A percentile compares a stretch with the other conserved stretches of the same genome.
Evolutionary conservation across 23 red algal species (phyloP).

Genomic region (Gracilaria gracilis): DNA sequence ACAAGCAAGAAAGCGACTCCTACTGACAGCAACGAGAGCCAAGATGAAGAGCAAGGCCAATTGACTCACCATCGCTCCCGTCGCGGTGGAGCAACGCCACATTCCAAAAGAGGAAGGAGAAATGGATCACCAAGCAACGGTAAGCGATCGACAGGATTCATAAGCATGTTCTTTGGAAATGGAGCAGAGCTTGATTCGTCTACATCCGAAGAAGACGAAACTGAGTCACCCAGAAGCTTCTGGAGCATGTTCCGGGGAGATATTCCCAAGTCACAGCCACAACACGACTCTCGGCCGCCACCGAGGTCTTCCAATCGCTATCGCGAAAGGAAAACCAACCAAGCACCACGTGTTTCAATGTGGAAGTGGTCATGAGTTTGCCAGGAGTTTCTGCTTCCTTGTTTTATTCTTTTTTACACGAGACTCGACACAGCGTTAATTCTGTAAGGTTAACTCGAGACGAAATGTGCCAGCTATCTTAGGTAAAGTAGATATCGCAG

Average conservation of each 20-base stretch:
- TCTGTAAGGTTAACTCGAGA: neutral
- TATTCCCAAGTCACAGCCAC: too few species aligned
- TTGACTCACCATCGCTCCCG: neutral
- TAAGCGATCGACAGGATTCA: conserved; percentile 10
- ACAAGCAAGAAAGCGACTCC: neutral
- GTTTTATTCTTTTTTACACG: neutral
- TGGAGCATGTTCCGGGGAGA: conserved; percentile 10
- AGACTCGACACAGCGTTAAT: neutral
- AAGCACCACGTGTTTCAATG: conserved; percentile 4
- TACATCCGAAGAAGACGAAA: conserved; percentile 33
- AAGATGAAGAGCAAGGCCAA: conserved; percentile 18
- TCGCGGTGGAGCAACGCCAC: neutral
- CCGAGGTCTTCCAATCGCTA: conserved; percentile 1
- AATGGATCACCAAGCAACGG: neutral
- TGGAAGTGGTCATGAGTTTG: conserved; percentile 47
- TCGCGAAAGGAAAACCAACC: conserved; percentile 28
- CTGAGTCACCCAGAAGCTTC: neutral
- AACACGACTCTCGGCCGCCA: neutral
- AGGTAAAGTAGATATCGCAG: neutral
- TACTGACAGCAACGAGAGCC: conserved; percentile 24
- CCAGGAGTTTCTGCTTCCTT: neutral
- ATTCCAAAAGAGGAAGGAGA: neutral
- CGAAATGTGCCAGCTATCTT: neutral
- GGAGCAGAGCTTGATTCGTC: conserved; percentile 4
- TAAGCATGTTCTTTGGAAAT: conserved; percentile 52